phyloP scores from a whole-genome alignment of 2,329 filamentous ascomycete species.

The Torrubiella hemipterigena region DNA sequence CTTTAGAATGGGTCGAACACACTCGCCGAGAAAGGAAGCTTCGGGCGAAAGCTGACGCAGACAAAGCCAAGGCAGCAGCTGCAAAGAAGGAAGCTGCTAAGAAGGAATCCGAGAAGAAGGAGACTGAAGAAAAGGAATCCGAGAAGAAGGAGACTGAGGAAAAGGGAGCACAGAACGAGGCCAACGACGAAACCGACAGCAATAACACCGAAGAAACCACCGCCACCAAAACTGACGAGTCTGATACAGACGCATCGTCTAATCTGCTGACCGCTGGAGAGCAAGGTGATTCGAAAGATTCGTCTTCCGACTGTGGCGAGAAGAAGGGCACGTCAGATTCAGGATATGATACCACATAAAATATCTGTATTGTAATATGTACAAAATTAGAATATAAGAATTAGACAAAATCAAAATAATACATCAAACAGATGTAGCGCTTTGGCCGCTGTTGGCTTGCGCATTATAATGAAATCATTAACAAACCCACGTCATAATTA shows the following conservation, averaged over 20 bases:
- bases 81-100: conserved; percentile 21
- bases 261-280: too few species aligned
- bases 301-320: neutral
- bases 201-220: conserved; percentile 8
- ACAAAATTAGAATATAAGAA: neutral
- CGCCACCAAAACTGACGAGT: conserved; percentile 4
- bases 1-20: conserved; percentile 36
- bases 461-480: too few species aligned
- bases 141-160: conserved; percentile 13
- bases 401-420: too few species aligned
- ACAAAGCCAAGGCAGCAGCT: conserved; percentile 26
- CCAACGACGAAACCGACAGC: conserved; percentile 10
- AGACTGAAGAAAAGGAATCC: conserved; percentile 16
- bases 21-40: conserved; percentile 36
- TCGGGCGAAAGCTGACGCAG: conserved; percentile 27
- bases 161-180: conserved; percentile 11
- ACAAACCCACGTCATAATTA: too few species aligned
- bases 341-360: neutral
- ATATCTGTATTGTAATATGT: too few species aligned
- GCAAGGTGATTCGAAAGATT: neutral
- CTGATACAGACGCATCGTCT: neutral
- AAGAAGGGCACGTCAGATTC: neutral
- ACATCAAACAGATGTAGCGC: too few species aligned
- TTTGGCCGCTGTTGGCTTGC: too few species aligned
- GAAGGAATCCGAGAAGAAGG: conserved; percentile 18